These are phyloP conservation scores for Blastobotrys capitulatus DNA, from an alignment of 1,139 yeast species.

Conservation along the genomic window DNA sequence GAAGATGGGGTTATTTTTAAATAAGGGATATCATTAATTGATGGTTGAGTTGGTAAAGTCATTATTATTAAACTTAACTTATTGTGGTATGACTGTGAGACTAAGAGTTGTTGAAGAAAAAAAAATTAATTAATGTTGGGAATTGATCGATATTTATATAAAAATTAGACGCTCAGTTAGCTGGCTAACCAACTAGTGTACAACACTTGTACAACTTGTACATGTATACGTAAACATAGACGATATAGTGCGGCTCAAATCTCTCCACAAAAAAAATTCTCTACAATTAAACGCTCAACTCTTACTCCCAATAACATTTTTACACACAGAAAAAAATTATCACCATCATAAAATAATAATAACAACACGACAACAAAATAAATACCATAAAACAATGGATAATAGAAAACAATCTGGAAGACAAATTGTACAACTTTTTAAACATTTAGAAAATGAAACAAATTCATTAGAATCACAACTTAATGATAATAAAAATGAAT, in stretches of 20 bases:
- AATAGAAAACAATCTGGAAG: not conserved
- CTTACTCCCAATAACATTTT: too few species aligned
- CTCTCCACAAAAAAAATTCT: too few species aligned
- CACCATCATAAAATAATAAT: too few species aligned
- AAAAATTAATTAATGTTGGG: not conserved
- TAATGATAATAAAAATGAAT: constrained; percentile 15
- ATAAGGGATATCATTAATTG: not conserved
- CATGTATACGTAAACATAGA: too few species aligned
- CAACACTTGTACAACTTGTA: too few species aligned
- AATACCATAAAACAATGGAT: not conserved
- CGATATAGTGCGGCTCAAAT: too few species aligned
- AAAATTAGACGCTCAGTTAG: too few species aligned
- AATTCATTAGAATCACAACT: constrained; percentile 3
- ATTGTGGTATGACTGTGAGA: too few species aligned
- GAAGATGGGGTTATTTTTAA: not conserved
- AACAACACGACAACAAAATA: not conserved
- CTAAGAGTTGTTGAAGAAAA: not conserved
- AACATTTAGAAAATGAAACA: constrained; percentile 10
- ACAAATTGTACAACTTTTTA: constrained; percentile 10
- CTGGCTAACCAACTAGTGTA: too few species aligned
- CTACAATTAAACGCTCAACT: too few species aligned
- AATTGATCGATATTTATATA: too few species aligned
- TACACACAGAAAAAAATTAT: too few species aligned
- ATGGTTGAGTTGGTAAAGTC: not conserved
- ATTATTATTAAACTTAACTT: not conserved